Base-by-base conservation (phyloP, 2,329 filamentous ascomycete species). In the Aspergillus hortae region DNA sequence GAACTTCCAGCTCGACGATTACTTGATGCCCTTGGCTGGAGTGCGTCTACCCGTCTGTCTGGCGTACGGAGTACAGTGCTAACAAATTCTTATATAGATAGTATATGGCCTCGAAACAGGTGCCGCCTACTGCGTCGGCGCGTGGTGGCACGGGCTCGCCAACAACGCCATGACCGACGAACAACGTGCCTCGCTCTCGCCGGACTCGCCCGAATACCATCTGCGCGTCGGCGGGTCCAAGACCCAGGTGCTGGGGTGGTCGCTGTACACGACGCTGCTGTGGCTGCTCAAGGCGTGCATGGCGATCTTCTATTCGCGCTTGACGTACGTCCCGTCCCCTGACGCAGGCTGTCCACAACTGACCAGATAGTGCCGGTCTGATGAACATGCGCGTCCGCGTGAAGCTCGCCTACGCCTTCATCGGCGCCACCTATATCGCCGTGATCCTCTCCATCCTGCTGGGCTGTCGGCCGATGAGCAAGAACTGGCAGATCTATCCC, bases 401-500 rank as follows among this genome's bases (percentile, higher is more conserved):
- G 33, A 73, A 74, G 38, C 61, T 81, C 42, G 80, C 80, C 6
- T 83, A 81, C 53, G 67, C 59, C 3, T 57, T 83, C 33, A 73
- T 84, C 32, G 68, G 68, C 1, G 57, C 57, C 2, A 82, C 78
- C 4, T 85, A 78, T 56, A 49, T 83, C 25, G 72, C 72, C 0
- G 76, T 76, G 4, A 66, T 81, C 25, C 68, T 78, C 32, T 76
- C 77, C 3, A 74, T 83, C 33, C 72, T 82, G 12, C 67, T 80
- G 3, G 74, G 75, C 6, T 85, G 82, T 56, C 71, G 72, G 21
- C 81, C 81, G 0, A 75, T 85, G 48, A 56, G 69, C 23, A 74
- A 74, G 36, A 80, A 81, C 59, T 85, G 82, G 81, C 80, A 85
- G 62, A 82, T 85, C 45, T 69, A 77, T 48, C 82, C 82, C 0